These are phyloP conservation scores for Asterochloris sp. DNA, from an alignment of 139 green algal species.

Conservation along the genomic window DNA sequence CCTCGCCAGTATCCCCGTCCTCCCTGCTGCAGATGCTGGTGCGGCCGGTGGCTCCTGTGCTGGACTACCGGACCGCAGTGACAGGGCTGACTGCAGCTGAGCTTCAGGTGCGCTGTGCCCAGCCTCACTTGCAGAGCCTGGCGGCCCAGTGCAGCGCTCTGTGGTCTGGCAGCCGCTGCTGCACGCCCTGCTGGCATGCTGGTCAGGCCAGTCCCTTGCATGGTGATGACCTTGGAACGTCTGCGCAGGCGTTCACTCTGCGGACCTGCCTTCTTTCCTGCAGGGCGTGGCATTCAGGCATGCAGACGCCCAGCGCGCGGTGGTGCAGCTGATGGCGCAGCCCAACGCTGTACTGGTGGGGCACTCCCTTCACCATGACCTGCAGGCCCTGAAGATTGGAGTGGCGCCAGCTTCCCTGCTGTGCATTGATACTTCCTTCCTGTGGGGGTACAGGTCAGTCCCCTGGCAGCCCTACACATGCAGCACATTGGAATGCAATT, in stretches of 20 bases:
- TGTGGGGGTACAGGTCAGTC: conserved; percentile 43
- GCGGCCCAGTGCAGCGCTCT: not conserved
- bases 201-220: too few relatives aligned
- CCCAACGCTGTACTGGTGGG: conserved; percentile 50
- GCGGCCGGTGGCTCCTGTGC: conserved; percentile 26
- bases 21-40: conserved; percentile 42
- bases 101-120: conserved; percentile 23
- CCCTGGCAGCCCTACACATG: too few relatives aligned
- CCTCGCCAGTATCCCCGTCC: not conserved
- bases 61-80: conserved; percentile 40
- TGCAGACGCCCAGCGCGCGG: conserved; percentile 19
- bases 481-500: too few relatives aligned
- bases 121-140: not conserved
- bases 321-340: conserved; percentile 33
- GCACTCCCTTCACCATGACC: conserved; percentile 55
- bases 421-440: conserved; percentile 54
- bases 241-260: too few relatives aligned
- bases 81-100: conserved; percentile 44
- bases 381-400: conserved; percentile 51
- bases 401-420: conserved; percentile 27
- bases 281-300: conserved; percentile 25
- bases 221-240: too few relatives aligned
- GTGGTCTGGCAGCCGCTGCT: not conserved
- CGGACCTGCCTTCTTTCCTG: not conserved
- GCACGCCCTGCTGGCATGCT: too few relatives aligned